Base-by-base conservation (phyloP, 2,329 filamentous ascomycete species). In the Ceratocystiopsis sp. region DNA sequence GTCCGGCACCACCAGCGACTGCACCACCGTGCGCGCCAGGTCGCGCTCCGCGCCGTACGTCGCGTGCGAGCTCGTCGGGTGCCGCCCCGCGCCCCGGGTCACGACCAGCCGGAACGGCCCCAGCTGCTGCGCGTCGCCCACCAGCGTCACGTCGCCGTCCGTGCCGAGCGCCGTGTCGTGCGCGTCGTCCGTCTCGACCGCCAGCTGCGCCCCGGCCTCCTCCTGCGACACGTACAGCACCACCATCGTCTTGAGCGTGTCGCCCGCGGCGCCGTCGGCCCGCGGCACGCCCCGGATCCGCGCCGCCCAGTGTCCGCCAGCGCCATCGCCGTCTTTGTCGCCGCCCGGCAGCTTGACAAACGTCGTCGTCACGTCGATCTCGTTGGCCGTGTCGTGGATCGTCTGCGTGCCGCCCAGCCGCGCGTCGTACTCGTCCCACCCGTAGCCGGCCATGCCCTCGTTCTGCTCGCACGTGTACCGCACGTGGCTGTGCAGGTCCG, bases 341-440 rank as follows among this genome's bases (percentile, higher is more conserved):
- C 86, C 87, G 18, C 87, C 86, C 2, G 87, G 84, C 34, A 94
- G 72, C 63, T 96, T 98, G 55, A 95, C 77, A 61, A 96, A 95
- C 42, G 84, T 83, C 37, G 89, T 95, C 10, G 83, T 93, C 49
- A 98, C 73, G 62, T 96, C 87, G 51, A 98, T 72, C 45, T 73
- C 74, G 62, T 98, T 98, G 40, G 75, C 80, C 43, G 79, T 78
- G 59, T 98, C 91, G 56, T 93, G 85, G 46, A 98, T 89, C 1
- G 82, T 83, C 61, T 98, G 85, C 18, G 83, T 70, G 44, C 91
- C 91, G 48, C 91, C 91, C 45, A 71, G 80, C 45, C 91, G 73
- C 18, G 86, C 79, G 61, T 98, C 91, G 59, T 93, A 98, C 58
- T 93, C 84, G 54, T 96, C 87, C 91, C 91, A 98, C 48, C 91